These are phyloP conservation scores for Colletotrichum shisoi DNA, from an alignment of 2,329 filamentous ascomycete species.

Conservation along the genomic window DNA sequence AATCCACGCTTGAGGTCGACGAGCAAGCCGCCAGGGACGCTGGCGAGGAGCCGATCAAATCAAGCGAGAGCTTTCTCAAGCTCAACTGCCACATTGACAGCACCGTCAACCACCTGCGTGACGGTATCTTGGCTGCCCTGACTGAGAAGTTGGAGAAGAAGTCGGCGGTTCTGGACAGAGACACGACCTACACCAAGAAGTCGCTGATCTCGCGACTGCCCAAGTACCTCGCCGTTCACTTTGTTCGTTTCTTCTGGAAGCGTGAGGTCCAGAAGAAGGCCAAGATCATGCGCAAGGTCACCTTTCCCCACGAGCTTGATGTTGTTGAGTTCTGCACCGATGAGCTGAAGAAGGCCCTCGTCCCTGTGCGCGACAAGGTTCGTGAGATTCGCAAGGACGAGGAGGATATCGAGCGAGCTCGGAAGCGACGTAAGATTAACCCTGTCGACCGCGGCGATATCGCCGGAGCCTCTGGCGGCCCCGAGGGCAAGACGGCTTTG, in stretches of 20 bases:
- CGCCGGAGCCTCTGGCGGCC: slow-evolving; percentile 54
- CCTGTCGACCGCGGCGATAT: slow-evolving; percentile 58
- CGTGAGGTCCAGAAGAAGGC: slow-evolving; percentile 95
- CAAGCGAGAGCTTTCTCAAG: slow-evolving; percentile 83
- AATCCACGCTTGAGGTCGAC: slow-evolving; percentile 81
- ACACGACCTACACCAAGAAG: slow-evolving; percentile 86
- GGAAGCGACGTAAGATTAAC: slow-evolving; percentile 85
- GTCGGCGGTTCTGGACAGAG: slow-evolving; percentile 77
- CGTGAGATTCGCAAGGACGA: slow-evolving; percentile 95
- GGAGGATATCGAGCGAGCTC: slow-evolving; percentile 87
- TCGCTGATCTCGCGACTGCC: slow-evolving; percentile 90
- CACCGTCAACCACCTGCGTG: slow-evolving; percentile 86
- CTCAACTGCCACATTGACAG: slow-evolving; percentile 94
- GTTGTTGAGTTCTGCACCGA: slow-evolving; percentile 95
- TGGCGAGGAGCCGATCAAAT: slow-evolving; percentile 73
- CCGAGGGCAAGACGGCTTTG: slow-evolving; percentile 60
- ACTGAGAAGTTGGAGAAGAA: slow-evolving; percentile 91
- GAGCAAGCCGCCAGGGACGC: slow-evolving; percentile 77
- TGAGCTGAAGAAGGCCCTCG: slow-evolving; percentile 78
- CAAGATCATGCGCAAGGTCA: slow-evolving; percentile 99
- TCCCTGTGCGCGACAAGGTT: slow-evolving; percentile 95
- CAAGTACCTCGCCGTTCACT: slow-evolving; percentile 95
- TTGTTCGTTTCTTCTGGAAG: slow-evolving; percentile 98
- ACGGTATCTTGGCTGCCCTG: slow-evolving; percentile 83
- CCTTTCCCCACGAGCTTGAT: slow-evolving; percentile 92